These are phyloP conservation scores for Fomitopsis serialis DNA, from an alignment of 768 basidiomycete genomes.

Conservation along the genomic window DNA sequence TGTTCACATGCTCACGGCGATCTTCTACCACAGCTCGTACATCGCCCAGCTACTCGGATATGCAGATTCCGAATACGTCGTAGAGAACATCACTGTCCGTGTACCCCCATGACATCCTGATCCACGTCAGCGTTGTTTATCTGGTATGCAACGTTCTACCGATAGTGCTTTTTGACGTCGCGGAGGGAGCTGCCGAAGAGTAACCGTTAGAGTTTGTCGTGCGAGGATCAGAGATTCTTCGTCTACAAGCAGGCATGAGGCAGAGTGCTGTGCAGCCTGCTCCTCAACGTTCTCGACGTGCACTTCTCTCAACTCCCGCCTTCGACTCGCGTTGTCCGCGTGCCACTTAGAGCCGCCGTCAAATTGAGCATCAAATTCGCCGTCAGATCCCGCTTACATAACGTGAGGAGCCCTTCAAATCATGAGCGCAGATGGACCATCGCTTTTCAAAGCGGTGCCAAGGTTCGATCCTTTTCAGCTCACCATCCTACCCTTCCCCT, in stretches of 20 bases:
- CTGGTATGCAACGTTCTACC: not conserved
- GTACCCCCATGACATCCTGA: slow-evolving; percentile 35
- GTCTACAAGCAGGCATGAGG: too few relatives aligned
- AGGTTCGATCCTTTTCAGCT: not conserved
- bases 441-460: not conserved
- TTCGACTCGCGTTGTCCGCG: not conserved
- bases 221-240: too few relatives aligned
- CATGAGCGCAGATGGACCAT: not conserved
- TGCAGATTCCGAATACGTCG: slow-evolving; percentile 95
- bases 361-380: not conserved
- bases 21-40: slow-evolving; percentile 51
- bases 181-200: too few relatives aligned
- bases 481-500: slow-evolving; percentile 2
- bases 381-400: not conserved
- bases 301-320: not conserved
- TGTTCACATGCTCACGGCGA: not conserved
- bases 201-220: too few relatives aligned
- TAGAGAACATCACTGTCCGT: slow-evolving; percentile 88
- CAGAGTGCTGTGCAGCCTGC: too few relatives aligned
- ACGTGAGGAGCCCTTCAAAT: not conserved
- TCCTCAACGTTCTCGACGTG: too few relatives aligned
- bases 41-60: slow-evolving; percentile 83
- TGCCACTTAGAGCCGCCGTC: not conserved
- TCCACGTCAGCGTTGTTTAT: not conserved
- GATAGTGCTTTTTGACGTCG: not conserved